phyloP scores from a whole-genome alignment of 495 filamentous ascomycete species.

The Parathielavia hyrcaniae region DNA sequence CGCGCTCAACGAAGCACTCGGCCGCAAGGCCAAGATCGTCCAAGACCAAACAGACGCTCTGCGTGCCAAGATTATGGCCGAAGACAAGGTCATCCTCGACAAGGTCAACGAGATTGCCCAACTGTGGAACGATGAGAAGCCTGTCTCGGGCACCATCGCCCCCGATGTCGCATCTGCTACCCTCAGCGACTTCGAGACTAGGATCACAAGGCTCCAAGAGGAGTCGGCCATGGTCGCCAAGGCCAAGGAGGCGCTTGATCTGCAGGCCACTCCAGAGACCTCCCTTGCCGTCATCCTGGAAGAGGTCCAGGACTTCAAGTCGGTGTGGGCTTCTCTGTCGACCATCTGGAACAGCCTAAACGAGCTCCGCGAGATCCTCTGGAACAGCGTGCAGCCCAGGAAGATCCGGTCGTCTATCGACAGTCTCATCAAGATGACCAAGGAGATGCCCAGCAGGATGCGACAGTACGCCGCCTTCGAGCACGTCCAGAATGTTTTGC shows the following conservation, averaged over 20 bases:
- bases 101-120: conserved; percentile 76
- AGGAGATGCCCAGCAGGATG: conserved; percentile 99
- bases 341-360: conserved; percentile 97
- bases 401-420: conserved; percentile 87
- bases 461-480: conserved; percentile 98
- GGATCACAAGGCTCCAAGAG: conserved; percentile 71
- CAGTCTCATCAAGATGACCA: conserved; percentile 91
- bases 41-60: conserved; percentile 92
- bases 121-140: conserved; percentile 94
- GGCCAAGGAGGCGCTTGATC: conserved; percentile 91
- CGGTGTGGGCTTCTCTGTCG: conserved; percentile 88
- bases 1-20: conserved; percentile 78
- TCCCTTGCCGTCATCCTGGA: conserved; percentile 75
- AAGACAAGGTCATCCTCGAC: conserved; percentile 81
- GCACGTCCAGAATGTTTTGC: conserved; percentile 88
- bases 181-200: conserved; percentile 70
- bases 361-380: conserved; percentile 82
- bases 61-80: conserved; percentile 89
- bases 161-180: conserved; percentile 78
- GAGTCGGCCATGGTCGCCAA: conserved; percentile 92
- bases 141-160: conserved; percentile 85
- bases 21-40: conserved; percentile 85
- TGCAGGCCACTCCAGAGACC: conserved; percentile 71
- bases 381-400: conserved; percentile 87
- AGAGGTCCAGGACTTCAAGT: conserved; percentile 97